Evolutionary conservation across 257 asterid genomes (phyloP), one percentile per base, ranked within the genome.

Genomic region (Ophiorrhiza pumila): DNA sequence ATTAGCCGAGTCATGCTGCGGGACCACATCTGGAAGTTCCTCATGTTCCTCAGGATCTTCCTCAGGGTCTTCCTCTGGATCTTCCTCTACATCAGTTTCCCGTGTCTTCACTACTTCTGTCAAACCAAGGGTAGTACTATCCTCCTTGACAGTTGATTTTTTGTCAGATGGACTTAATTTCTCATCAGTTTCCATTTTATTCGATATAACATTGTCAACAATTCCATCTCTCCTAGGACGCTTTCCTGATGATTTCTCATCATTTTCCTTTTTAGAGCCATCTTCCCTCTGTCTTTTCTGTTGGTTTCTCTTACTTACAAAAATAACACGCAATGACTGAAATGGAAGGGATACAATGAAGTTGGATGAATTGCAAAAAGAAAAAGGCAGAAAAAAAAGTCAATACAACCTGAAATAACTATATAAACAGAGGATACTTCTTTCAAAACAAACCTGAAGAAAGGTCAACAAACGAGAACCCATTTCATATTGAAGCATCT

Each of bases 401-500:
- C 31, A 75, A 61, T 45, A 35, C 52, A 65, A 50, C 46, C 3
- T 62, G 55, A 46, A 35, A 50, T 45, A 56, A n/a, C 58, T 55
- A 61, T 2, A 39, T 45, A 22, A 32, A 49, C n/a, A 34, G 52
- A 73, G 41, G 37, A 41, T 35, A 61, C 71, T 72, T 41, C 76
- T 67, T 74, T 73, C 71, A 78, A n/a, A 67, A 43, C 84, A 58
- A 84, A 92, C 99, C 99, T 95, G 89, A 63, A 95, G 97, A 87
- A 95, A 95, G 69, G 77, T 59, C 76, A 92, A 80, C 64, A 95
- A 89, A 35, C 98, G 90, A 75, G 86, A 83, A 58, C 95, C 99
- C 99, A 95, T 95, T 82, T 87, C 88, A 68, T 84, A 88, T 76
- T 94, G 95, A 76, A 95, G 95, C 97, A 95, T 89, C 86, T 95